Evolutionary conservation across 306 rosid genomes (phyloP).

Genomic region (Erythrophleum fordii): DNA sequence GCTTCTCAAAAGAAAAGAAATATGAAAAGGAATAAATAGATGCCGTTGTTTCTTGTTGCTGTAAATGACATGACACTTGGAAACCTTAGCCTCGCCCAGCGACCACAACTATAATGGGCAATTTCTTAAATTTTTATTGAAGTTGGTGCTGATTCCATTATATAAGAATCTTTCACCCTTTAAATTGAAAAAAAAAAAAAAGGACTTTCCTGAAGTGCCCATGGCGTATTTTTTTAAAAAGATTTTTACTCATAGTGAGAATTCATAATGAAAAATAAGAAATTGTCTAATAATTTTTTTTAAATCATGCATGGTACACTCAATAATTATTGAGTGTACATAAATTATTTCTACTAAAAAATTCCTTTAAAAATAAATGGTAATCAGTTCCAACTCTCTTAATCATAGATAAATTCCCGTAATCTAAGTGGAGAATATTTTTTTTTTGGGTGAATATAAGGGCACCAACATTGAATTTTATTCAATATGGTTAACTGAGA

Average conservation of each 20-base stretch:
- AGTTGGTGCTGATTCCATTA: too few relatives aligned
- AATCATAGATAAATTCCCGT: conserved; percentile 14
- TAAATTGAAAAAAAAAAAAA: too few relatives aligned
- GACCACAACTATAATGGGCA: neutral
- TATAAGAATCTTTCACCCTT: too few relatives aligned
- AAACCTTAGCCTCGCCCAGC: neutral
- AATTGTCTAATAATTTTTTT: too few relatives aligned
- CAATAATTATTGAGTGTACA: too few relatives aligned
- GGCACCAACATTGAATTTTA: conserved; percentile 8
- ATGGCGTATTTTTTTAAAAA: too few relatives aligned
- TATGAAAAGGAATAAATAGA: neutral
- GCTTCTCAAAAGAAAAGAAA: neutral
- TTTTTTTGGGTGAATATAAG: conserved; percentile 18
- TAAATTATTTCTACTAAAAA: too few relatives aligned
- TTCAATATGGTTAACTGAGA: conserved; percentile 27
- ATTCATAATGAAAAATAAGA: too few relatives aligned
- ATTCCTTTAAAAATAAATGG: neutral
- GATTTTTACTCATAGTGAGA: too few relatives aligned
- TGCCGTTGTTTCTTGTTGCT: neutral
- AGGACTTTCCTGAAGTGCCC: too few relatives aligned
- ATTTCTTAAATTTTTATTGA: neutral
- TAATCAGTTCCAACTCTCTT: conserved; percentile 20
- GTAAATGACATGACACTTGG: neutral
- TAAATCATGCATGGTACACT: too few relatives aligned
- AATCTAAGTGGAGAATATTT: conserved; percentile 40